phyloP scores from a whole-genome alignment of 345 rosid species.

The Leavenworthia alabamica region DNA sequence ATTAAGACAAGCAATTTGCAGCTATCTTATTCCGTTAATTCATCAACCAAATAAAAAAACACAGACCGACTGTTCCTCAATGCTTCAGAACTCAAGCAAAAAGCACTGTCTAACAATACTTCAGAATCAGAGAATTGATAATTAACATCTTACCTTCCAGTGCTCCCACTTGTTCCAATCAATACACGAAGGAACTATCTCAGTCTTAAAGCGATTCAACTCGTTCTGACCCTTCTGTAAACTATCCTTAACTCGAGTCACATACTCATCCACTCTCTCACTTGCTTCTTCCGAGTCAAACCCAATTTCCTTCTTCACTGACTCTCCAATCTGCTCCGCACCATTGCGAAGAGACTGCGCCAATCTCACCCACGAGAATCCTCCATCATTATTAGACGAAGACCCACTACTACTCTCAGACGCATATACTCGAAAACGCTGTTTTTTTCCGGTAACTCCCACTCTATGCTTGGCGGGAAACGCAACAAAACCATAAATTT shows the following conservation, averaged over 20 bases:
- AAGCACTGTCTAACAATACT: neutral
- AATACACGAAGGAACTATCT: constrained; percentile 47
- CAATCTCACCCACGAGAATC: constrained; percentile 54
- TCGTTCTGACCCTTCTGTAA: constrained; percentile 39
- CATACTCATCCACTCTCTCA: constrained; percentile 39
- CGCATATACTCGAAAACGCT: constrained; percentile 35
- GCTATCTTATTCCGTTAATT: neutral
- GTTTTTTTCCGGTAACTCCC: constrained; percentile 29
- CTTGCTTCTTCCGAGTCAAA: constrained; percentile 47
- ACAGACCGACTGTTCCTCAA: neutral
- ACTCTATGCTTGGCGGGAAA: constrained; percentile 30
- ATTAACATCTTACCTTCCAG: constrained; percentile 59
- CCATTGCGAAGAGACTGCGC: constrained; percentile 43
- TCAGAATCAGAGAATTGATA: neutral
- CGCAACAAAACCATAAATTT: constrained; percentile 20
- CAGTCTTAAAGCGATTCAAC: constrained; percentile 45
- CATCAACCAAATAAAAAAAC: neutral
- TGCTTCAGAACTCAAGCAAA: neutral
- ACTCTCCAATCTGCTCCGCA: constrained; percentile 46
- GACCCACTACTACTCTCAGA: constrained; percentile 44
- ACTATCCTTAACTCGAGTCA: constrained; percentile 35
- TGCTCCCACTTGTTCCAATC: constrained; percentile 74
- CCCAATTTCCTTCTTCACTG: constrained; percentile 64
- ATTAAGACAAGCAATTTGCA: neutral
- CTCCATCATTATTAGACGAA: constrained; percentile 28